A percentile compares a stretch with the other conserved stretches of the same genome.
phyloP scores from a whole-genome alignment of 768 basidiomycete genomes.

The Pulveroboletus sp. region DNA sequence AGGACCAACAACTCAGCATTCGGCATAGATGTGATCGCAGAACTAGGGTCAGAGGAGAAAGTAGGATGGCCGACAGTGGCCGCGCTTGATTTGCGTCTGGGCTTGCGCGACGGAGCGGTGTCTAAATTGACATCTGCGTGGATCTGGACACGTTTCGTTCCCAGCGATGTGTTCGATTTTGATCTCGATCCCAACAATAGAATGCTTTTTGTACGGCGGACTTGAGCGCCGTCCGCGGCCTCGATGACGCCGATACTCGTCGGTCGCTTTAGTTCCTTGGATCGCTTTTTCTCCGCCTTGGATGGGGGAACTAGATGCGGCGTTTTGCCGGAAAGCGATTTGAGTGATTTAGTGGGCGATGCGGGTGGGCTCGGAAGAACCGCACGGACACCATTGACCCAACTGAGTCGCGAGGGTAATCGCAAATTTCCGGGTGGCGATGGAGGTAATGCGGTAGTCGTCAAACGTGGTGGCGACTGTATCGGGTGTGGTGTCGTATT shows the following conservation, averaged over 20 bases:
- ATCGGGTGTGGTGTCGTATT: conserved; percentile 3
- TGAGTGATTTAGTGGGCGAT: conserved; percentile 22
- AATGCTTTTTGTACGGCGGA: conserved; percentile 32
- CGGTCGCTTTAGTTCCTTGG: conserved; percentile 19
- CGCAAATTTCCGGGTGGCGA: conserved; percentile 30
- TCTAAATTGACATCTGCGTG: conserved; percentile 22
- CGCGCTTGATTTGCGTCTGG: conserved; percentile 28
- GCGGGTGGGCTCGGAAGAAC: conserved; percentile 31
- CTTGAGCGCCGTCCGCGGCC: conserved; percentile 23
- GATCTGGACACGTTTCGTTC: conserved; percentile 29
- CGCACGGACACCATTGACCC: conserved; percentile 24
- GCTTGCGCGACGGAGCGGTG: conserved; percentile 8
- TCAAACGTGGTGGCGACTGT: conserved; percentile 9
- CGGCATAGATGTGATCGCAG: not conserved
- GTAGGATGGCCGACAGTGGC: conserved; percentile 7
- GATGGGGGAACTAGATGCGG: conserved; percentile 3
- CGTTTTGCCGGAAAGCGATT: conserved; percentile 4
- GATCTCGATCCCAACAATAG: conserved; percentile 28
- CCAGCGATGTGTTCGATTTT: conserved; percentile 21
- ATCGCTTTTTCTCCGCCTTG: conserved; percentile 4
- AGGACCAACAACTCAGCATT: conserved; percentile 21
- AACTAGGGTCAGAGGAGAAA: not conserved
- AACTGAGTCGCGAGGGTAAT: conserved; percentile 30
- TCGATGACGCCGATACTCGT: conserved; percentile 31
- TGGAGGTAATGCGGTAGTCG: conserved; percentile 20